Conservation (phyloP, 2,329 filamentous ascomycete genomes). For the Trichoderma atroviride region DNA sequence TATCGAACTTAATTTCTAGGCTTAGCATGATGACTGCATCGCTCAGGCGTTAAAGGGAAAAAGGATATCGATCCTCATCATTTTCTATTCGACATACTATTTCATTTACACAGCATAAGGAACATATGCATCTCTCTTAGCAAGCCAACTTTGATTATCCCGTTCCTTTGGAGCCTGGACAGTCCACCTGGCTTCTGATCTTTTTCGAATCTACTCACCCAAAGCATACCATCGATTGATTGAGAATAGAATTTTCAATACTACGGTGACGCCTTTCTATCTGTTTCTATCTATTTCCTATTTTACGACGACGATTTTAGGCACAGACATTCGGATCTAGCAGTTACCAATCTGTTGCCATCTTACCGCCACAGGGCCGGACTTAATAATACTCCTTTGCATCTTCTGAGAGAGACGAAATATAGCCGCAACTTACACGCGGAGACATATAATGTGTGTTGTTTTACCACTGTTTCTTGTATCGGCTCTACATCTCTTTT, state of each 20-base stretch:
- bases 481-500: slow-evolving; percentile 12
- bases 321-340: not conserved
- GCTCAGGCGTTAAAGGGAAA: slow-evolving; percentile 37
- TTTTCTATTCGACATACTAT: slow-evolving; percentile 8
- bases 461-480: slow-evolving; percentile 21
- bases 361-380: not conserved
- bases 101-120: slow-evolving; percentile 20
- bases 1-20: slow-evolving; percentile 31
- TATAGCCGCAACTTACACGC: slow-evolving; percentile 11
- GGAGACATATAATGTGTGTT: slow-evolving; percentile 26
- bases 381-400: slow-evolving; percentile 15
- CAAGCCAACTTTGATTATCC: slow-evolving; percentile 18
- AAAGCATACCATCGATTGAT: slow-evolving; percentile 1
- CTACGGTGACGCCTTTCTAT: not conserved
- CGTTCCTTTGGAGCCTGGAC: slow-evolving; percentile 16
- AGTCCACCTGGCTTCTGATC: not conserved
- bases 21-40: slow-evolving; percentile 40
- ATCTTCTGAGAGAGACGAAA: not conserved
- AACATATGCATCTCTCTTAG: not conserved
- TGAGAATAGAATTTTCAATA: slow-evolving; percentile 16
- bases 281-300: not conserved
- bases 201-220: not conserved
- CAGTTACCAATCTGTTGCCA: not conserved
- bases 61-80: slow-evolving; percentile 30
- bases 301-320: not conserved